A percentile compares a stretch with the other conserved stretches of the same genome.
phyloP scores from a whole-genome alignment of 164 flowering plant species.

The Umbilicus rupestris region DNA sequence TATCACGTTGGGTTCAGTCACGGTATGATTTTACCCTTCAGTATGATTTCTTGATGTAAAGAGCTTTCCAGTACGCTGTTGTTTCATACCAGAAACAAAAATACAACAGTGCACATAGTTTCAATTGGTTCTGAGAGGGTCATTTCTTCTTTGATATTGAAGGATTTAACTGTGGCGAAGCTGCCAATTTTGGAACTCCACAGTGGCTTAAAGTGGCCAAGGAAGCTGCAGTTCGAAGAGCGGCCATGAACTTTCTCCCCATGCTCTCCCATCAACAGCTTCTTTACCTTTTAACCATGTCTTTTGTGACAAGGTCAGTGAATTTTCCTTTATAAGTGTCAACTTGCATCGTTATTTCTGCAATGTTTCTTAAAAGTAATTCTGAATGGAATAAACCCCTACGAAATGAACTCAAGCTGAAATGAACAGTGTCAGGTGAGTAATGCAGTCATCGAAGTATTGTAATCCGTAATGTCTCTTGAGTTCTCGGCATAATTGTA shows the following conservation, averaged over 20 bases:
- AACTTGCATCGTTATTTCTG: neutral
- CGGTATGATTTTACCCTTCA: slow-evolving; percentile 33
- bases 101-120: no score
- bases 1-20: slow-evolving; percentile 99
- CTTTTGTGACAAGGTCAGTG: slow-evolving; percentile 78
- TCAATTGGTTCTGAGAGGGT: no score
- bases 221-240: slow-evolving; percentile 96
- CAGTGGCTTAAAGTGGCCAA: slow-evolving; percentile 93
- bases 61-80: neutral
- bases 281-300: slow-evolving; percentile 83
- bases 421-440: neutral
- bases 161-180: slow-evolving; percentile 99
- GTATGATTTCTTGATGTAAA: neutral
- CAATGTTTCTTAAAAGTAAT: neutral
- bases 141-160: neutral
- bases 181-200: slow-evolving; percentile 97
- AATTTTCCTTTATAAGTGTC: neutral
- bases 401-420: neutral
- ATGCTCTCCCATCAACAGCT: slow-evolving; percentile 99
- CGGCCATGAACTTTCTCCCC: slow-evolving; percentile 92
- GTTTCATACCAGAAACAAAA: no score
- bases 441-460: neutral
- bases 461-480: neutral
- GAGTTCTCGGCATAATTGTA: no score
- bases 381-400: neutral